These are phyloP conservation scores for Chrysoporthe deuterocubensis DNA, from an alignment of 2,329 filamentous ascomycete species.

Conservation along the genomic window DNA sequence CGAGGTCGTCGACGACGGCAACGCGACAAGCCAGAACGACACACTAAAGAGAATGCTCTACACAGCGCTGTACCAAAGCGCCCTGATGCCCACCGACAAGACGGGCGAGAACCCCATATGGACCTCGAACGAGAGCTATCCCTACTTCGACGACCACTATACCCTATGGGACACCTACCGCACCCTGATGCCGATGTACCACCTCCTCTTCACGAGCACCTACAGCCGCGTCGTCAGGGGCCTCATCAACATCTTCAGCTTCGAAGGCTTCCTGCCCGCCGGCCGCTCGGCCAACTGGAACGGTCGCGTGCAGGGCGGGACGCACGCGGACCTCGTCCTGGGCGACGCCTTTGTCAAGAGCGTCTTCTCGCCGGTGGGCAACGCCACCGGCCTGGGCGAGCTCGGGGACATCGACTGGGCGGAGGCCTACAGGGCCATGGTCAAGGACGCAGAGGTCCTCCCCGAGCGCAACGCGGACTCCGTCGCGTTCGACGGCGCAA, in stretches of 20 bases:
- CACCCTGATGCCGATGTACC: constrained; percentile 40
- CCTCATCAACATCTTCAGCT: constrained; percentile 56
- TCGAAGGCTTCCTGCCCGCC: constrained; percentile 54
- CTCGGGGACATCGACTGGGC: constrained; percentile 42
- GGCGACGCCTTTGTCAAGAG: constrained; percentile 58
- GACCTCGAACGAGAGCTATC: constrained; percentile 42
- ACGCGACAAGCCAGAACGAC: constrained; percentile 13
- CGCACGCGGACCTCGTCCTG: constrained; percentile 60
- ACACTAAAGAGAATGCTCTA: constrained; percentile 45
- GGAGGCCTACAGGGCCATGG: constrained; percentile 50
- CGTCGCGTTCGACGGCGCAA: constrained; percentile 50
- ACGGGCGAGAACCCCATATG: constrained; percentile 58
- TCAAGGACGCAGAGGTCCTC: constrained; percentile 54
- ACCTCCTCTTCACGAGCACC: constrained; percentile 53
- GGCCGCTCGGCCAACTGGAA: constrained; percentile 57
- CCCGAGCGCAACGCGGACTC: constrained; percentile 51
- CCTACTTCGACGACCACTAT: constrained; percentile 42
- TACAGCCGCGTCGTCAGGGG: constrained; percentile 56
- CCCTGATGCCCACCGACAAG: constrained; percentile 57
- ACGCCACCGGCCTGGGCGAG: constrained; percentile 35
- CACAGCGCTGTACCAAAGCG: constrained; percentile 58
- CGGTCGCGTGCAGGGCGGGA: constrained; percentile 57
- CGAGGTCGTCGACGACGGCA: constrained; percentile 13
- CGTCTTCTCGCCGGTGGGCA: constrained; percentile 12
- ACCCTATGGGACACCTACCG: constrained; percentile 39